Evolutionary conservation across 2,329 filamentous ascomycete species (phyloP).

Genomic region (Diplodia sapinea): DNA sequence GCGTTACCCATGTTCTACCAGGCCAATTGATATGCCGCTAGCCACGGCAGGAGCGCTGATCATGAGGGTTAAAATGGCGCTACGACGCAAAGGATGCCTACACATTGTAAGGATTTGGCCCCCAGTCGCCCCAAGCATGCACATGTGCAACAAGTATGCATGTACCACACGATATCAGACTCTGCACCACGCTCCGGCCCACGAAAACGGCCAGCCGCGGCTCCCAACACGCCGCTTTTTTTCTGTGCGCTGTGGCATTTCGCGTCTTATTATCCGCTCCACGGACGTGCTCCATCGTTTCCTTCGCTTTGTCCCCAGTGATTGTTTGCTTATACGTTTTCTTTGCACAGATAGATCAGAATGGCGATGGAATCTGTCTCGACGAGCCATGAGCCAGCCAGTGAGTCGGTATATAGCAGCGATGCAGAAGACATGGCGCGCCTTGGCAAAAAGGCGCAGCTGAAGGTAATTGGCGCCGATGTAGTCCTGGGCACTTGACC

Average conservation of each 20-base stretch:
- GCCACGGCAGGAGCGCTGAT: background rate
- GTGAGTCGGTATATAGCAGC: constrained; percentile 8
- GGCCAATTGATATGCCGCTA: background rate
- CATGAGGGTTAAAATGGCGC: background rate
- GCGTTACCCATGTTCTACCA: background rate
- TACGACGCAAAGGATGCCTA: constrained; percentile 1
- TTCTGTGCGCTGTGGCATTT: background rate
- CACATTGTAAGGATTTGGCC: too few species aligned
- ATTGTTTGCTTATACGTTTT: background rate
- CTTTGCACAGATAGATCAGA: too few species aligned
- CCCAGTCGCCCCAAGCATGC: background rate
- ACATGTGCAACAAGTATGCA: background rate
- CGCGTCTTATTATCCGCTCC: background rate
- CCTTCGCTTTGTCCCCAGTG: background rate
- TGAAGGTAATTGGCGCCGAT: constrained; percentile 41
- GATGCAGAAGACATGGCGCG: constrained; percentile 28
- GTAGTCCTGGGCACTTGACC: background rate
- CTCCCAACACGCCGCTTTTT: background rate
- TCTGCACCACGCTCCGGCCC: background rate
- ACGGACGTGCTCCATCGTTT: background rate
- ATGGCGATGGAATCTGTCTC: background rate
- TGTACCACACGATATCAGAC: background rate
- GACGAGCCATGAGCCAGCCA: background rate
- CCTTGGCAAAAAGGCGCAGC: constrained; percentile 41
- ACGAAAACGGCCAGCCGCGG: background rate